These are phyloP conservation scores for Dalechampia spathulata DNA, from an alignment of 441 rosid genomes.

Conservation along the genomic window DNA sequence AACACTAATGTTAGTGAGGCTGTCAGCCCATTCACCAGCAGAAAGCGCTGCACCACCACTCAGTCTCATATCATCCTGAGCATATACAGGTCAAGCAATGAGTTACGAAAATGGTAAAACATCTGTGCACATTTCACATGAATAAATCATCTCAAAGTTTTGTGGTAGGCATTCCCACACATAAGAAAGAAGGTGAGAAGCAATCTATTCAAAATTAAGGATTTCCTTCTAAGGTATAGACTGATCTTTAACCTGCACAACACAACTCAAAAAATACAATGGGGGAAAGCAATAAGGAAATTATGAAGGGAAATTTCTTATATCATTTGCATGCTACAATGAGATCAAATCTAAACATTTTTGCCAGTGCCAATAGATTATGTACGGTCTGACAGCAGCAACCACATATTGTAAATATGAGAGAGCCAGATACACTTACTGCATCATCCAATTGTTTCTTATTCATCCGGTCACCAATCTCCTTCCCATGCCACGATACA, in stretches of 20 bases:
- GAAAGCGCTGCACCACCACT: slow-evolving; percentile 36
- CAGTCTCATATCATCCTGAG: slow-evolving; percentile 38
- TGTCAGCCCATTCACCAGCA: slow-evolving; percentile 94
- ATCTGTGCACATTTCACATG: background rate
- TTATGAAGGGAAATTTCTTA: background rate
- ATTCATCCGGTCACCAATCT: slow-evolving; percentile 19
- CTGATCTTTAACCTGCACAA: background rate
- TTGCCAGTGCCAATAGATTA: slow-evolving; percentile 1
- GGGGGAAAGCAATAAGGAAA: too few species aligned
- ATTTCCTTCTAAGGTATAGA: background rate
- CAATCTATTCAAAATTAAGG: background rate
- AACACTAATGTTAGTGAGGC: slow-evolving; percentile 82
- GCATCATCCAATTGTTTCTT: slow-evolving; percentile 29
- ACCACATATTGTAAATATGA: background rate
- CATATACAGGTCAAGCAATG: slow-evolving; percentile 13
- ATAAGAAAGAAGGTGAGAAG: background rate
- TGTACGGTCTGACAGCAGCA: too few species aligned
- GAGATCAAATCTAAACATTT: background rate
- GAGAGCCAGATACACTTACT: slow-evolving; percentile 26
- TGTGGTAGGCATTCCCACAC: background rate
- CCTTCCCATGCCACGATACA: slow-evolving; percentile 25
- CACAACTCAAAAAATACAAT: too few species aligned
- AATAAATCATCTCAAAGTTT: background rate
- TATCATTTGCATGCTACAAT: background rate
- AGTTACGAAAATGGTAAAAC: slow-evolving; percentile 8